Evolutionary conservation across 2,329 filamentous ascomycete species (phyloP).

Genomic region (Sphaerulina musiva): DNA sequence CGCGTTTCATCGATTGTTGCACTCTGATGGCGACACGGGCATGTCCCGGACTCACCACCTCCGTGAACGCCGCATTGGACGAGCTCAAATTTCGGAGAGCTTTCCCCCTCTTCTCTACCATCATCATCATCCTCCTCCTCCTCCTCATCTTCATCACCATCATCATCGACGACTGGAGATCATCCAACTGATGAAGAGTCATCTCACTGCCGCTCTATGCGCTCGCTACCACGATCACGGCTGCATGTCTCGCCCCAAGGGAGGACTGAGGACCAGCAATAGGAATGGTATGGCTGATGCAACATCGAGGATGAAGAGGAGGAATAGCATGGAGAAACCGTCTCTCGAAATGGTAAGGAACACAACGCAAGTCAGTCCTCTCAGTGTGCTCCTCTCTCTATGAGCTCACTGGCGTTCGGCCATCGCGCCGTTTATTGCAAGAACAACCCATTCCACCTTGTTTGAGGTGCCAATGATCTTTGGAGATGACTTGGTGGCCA

Average conservation of each 20-base stretch:
- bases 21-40: neutral
- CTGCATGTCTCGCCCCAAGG: neutral
- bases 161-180: neutral
- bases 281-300: no score
- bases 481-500: conserved; percentile 26
- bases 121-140: neutral
- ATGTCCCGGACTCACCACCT: neutral
- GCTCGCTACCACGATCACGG: neutral
- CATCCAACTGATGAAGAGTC: neutral
- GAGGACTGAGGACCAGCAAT: no score
- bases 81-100: neutral
- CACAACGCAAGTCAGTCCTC: conserved; percentile 34
- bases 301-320: no score
- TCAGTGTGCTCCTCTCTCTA: conserved; percentile 24
- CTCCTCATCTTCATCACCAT: neutral
- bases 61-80: no score
- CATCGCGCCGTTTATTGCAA: conserved; percentile 26
- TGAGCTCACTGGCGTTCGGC: conserved; percentile 25
- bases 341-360: neutral
- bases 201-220: neutral
- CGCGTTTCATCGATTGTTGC: neutral
- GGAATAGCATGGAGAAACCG: no score
- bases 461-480: conserved; percentile 32
- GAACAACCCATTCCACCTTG: conserved; percentile 23
- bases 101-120: neutral